Evolutionary conservation across 805 yeast genomes (phyloP).

Genomic region (Debaryomyces hansenii): DNA sequence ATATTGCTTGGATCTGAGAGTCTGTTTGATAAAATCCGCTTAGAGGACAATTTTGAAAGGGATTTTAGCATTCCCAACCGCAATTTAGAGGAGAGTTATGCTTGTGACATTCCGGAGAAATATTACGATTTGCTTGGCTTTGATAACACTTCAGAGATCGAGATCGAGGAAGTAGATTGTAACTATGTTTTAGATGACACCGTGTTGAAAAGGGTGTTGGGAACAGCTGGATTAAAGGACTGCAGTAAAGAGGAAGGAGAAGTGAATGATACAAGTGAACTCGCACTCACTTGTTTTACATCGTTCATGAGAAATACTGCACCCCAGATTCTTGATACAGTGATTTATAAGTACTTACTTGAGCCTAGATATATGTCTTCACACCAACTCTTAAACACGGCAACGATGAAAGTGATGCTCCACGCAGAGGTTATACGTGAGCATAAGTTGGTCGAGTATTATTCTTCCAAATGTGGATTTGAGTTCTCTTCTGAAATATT

Average conservation of each 20-base stretch:
- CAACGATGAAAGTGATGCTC: constrained; percentile 20
- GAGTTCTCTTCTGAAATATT: constrained; percentile 14
- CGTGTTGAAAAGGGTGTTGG: constrained; percentile 22
- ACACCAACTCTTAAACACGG: constrained; percentile 3
- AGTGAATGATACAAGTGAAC: constrained; percentile 10
- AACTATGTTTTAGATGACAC: constrained; percentile 15
- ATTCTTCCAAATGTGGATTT: constrained; percentile 42
- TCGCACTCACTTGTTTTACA: constrained; percentile 53
- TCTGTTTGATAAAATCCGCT: constrained; percentile 21
- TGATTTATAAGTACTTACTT: constrained; percentile 15
- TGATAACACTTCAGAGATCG: constrained; percentile 13
- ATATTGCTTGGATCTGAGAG: constrained; percentile 27
- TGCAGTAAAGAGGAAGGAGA: constrained; percentile 1
- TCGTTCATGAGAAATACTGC: constrained; percentile 48
- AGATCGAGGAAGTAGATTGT: constrained; percentile 14
- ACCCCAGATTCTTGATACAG: constrained; percentile 23
- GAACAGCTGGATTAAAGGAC: constrained; percentile 23
- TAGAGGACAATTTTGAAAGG: constrained; percentile 19
- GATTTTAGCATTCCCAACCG: constrained; percentile 20
- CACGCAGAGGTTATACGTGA: constrained; percentile 47
- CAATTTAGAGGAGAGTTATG: constrained; percentile 17
- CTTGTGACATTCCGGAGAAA: constrained; percentile 27
- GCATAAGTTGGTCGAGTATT: constrained; percentile 49
- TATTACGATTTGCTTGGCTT: constrained; percentile 19
- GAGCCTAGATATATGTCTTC: constrained; percentile 6